Evolutionary conservation across 805 yeast species (phyloP).

Genomic region (Candida nitratophila): DNA sequence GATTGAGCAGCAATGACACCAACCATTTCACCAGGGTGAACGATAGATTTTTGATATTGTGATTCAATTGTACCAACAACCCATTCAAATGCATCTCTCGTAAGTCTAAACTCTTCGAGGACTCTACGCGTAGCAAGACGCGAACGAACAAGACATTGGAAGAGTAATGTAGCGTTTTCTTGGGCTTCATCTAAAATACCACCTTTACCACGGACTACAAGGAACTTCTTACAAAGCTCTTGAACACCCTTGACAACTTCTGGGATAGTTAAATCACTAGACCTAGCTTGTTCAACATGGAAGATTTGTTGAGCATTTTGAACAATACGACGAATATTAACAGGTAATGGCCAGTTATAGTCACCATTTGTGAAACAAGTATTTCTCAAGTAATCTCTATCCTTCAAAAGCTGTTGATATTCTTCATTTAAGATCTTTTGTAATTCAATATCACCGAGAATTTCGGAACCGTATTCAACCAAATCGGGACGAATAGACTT

Average conservation of each 20-base stretch:
- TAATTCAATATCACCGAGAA: conserved; percentile 78
- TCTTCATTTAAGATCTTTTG: conserved; percentile 81
- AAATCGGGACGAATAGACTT: conserved; percentile 61
- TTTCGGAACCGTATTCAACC: conserved; percentile 85
- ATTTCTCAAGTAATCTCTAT: conserved; percentile 73
- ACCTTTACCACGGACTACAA: conserved; percentile 79
- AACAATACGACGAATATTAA: conserved; percentile 89
- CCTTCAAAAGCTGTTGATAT: conserved; percentile 67
- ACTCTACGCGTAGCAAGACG: conserved; percentile 88
- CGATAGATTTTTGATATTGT: conserved; percentile 85
- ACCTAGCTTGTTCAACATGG: conserved; percentile 84
- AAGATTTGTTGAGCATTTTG: conserved; percentile 97
- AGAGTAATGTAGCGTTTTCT: conserved; percentile 80
- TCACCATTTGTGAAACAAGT: conserved; percentile 90
- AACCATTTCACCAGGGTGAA: conserved; percentile 97
- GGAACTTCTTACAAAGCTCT: conserved; percentile 56
- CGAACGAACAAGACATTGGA: conserved; percentile 89
- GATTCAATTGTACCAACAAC: conserved; percentile 89
- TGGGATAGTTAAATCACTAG: conserved; percentile 80
- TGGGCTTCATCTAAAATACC: conserved; percentile 77
- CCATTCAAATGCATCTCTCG: conserved; percentile 89
- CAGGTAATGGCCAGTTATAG: conserved; percentile 95
- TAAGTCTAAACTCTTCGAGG: conserved; percentile 82
- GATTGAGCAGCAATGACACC: conserved; percentile 97
- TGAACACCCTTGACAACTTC: conserved; percentile 73